Percentiles rank a stretch among this genome's conserved stretches.
phyloP scores from a whole-genome alignment of 1,284 basidiomycete genomes.

The Rhodotorula sp. region DNA sequence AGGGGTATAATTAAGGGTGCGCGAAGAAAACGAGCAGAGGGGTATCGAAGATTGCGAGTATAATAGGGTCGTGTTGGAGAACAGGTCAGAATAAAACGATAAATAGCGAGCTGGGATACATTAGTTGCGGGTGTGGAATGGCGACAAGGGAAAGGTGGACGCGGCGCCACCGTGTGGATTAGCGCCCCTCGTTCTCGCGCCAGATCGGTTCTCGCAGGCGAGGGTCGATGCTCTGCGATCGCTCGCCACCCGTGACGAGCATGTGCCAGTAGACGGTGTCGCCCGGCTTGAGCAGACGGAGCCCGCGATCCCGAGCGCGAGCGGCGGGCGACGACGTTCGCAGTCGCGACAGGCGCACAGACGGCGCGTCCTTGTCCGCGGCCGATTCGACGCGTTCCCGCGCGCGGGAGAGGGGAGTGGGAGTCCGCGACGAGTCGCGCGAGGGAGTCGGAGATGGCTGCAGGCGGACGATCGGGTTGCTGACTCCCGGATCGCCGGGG shows the following conservation, averaged over 20 bases:
- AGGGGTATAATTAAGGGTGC: no score
- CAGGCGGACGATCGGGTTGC: conserved; percentile 39
- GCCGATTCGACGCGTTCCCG: neutral
- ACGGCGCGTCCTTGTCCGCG: conserved; percentile 7
- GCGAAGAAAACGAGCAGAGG: no score
- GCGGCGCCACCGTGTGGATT: neutral
- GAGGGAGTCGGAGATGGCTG: neutral
- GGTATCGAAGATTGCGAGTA: no score
- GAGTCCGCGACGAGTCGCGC: conserved; percentile 5
- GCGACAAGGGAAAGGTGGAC: no score
- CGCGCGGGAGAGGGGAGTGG: neutral
- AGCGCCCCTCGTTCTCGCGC: conserved; percentile 14
- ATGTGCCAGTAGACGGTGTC: conserved; percentile 77
- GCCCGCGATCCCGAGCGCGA: conserved; percentile 2
- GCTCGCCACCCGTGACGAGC: conserved; percentile 66
- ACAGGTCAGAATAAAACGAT: no score
- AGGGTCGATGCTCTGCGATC: conserved; percentile 29
- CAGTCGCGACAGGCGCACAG: neutral
- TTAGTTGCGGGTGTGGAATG: no score
- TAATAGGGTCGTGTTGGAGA: no score
- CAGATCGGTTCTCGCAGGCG: conserved; percentile 12
- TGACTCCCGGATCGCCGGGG: conserved; percentile 65
- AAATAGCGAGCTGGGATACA: no score
- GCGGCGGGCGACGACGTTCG: conserved; percentile 3
- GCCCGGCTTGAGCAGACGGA: conserved; percentile 57